Percentiles rank a stretch among this genome's conserved stretches.
These are phyloP conservation scores for Spizellomyces punctatus DNA, from an alignment of 192 early-diverging fungal genomes.

Conservation along the genomic window DNA sequence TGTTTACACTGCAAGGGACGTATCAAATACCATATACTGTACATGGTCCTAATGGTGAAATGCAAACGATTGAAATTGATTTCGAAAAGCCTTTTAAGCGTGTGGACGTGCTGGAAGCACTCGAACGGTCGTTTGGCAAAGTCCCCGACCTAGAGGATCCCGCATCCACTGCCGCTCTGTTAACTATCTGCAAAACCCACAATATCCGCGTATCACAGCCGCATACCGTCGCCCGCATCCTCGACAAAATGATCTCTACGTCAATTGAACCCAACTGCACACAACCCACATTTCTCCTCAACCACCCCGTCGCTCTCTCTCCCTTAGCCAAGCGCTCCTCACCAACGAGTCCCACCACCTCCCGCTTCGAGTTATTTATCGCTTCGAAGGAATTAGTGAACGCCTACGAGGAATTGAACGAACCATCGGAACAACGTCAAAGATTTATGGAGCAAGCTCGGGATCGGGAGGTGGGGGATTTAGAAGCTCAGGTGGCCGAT, in stretches of 20 bases:
- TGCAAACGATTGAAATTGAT: slow-evolving; percentile 26
- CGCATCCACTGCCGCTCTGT: slow-evolving; percentile 39
- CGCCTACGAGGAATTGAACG: slow-evolving; percentile 89
- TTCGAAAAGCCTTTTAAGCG: slow-evolving; percentile 31
- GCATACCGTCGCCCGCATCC: slow-evolving; percentile 64
- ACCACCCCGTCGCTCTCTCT: slow-evolving; percentile 79
- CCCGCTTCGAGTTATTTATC: slow-evolving; percentile 84
- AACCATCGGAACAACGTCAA: slow-evolving; percentile 70
- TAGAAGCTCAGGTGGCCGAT: slow-evolving; percentile 76
- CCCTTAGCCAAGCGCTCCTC: slow-evolving; percentile 69
- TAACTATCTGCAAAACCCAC: slow-evolving; percentile 34
- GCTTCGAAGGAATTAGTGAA: slow-evolving; percentile 78
- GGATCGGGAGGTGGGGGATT: slow-evolving; percentile 71
- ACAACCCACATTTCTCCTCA: slow-evolving; percentile 80
- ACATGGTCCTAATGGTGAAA: neutral
- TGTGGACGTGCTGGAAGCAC: slow-evolving; percentile 32
- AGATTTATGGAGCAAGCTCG: slow-evolving; percentile 32
- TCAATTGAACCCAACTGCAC: slow-evolving; percentile 77
- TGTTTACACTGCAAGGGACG: neutral
- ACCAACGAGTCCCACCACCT: neutral
- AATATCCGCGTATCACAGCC: slow-evolving; percentile 50
- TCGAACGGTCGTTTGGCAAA: slow-evolving; percentile 28
- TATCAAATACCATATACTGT: neutral
- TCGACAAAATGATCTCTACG: slow-evolving; percentile 72
- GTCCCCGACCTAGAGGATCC: slow-evolving; percentile 13